phyloP scores from a whole-genome alignment of 75 land plant species.

The Gnetum montanum region DNA sequence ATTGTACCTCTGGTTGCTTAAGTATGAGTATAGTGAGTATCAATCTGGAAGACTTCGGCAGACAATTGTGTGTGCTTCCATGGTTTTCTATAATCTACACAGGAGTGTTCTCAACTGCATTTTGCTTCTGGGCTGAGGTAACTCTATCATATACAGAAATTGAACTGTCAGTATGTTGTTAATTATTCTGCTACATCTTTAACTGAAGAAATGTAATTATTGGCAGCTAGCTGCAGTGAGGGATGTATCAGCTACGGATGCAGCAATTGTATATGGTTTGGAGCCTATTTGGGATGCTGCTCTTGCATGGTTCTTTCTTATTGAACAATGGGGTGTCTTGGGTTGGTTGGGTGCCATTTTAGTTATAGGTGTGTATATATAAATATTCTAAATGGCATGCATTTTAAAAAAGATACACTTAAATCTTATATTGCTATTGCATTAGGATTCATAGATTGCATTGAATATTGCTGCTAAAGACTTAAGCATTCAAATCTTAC shows the following conservation, averaged over 20 bases:
- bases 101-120: conserved; percentile 73
- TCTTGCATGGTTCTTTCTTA: conserved; percentile 88
- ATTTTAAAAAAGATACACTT: too few relatives aligned
- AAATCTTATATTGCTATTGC: neutral
- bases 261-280: conserved; percentile 74
- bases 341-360: conserved; percentile 85
- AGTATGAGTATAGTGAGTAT: conserved; percentile 9
- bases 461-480: neutral
- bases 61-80: conserved; percentile 42
- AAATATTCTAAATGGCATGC: too few relatives aligned
- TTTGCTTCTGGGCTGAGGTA: conserved; percentile 87
- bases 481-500: too few relatives aligned
- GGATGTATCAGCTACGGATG: conserved; percentile 81
- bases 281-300: conserved; percentile 97
- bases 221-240: conserved; percentile 77
- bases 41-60: conserved; percentile 24
- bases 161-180: neutral
- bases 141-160: neutral
- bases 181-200: neutral
- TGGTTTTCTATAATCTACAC: conserved; percentile 83
- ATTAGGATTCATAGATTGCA: neutral
- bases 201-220: neutral
- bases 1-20: conserved; percentile 9
- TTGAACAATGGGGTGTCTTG: conserved; percentile 72
- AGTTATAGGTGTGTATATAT: conserved; percentile 64